Conservation (phyloP, 208 protist species). For the Herpetomonas tarakana region DNA sequence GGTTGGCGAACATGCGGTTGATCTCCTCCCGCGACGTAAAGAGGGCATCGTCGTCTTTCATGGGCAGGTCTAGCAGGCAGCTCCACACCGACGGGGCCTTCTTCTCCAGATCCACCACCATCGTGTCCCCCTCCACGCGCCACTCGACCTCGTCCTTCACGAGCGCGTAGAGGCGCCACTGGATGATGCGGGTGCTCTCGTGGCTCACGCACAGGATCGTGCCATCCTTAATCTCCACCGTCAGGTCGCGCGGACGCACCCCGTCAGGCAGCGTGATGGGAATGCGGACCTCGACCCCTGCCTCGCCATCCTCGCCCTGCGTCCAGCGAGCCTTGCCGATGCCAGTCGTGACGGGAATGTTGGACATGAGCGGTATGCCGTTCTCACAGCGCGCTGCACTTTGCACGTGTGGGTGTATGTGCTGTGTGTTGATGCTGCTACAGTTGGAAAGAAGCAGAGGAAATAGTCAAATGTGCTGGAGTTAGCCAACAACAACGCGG, state of each 20-base stretch:
- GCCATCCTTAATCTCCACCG: slow-evolving; percentile 75
- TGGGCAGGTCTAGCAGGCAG: slow-evolving; percentile 75
- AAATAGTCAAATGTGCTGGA: too few relatives aligned
- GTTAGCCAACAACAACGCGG: too few relatives aligned
- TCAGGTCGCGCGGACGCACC: slow-evolving; percentile 67
- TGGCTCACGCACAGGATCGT: slow-evolving; percentile 72
- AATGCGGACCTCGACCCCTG: slow-evolving; percentile 64
- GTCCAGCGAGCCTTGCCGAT: slow-evolving; percentile 73
- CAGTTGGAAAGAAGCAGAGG: too few relatives aligned
- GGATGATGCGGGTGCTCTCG: slow-evolving; percentile 52
- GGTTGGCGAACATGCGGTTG: slow-evolving; percentile 59
- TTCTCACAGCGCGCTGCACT: too few relatives aligned
- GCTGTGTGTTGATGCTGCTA: too few relatives aligned
- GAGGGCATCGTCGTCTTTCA: slow-evolving; percentile 55
- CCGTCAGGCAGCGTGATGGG: slow-evolving; percentile 60
- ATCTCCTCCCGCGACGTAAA: slow-evolving; percentile 44
- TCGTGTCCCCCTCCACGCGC: slow-evolving; percentile 58
- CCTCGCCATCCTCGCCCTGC: slow-evolving; percentile 68
- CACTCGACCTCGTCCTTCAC: slow-evolving; percentile 80
- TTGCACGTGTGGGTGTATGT: slow-evolving; percentile 9
- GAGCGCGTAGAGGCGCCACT: slow-evolving; percentile 80
- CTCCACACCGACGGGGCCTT: slow-evolving; percentile 47
- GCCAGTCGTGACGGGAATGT: slow-evolving; percentile 34
- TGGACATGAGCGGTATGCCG: slow-evolving; percentile 5
- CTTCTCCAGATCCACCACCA: slow-evolving; percentile 79